Evolutionary conservation across 805 yeast genomes (phyloP).

Genomic region (Yarrowia phangngaensis): DNA sequence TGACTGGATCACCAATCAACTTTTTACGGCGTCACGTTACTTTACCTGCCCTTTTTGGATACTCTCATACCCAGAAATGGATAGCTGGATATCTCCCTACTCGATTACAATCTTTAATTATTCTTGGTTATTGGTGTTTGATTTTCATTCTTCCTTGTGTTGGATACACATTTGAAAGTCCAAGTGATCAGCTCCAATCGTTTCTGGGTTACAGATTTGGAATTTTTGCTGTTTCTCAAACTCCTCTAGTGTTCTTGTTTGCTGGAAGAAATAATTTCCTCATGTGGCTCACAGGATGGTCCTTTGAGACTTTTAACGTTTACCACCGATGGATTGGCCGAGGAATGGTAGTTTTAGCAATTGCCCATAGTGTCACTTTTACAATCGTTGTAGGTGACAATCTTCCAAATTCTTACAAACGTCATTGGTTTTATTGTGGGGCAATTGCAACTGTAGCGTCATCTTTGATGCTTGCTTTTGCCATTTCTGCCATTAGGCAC

Average conservation of each 20-base stretch:
- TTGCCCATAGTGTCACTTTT: conserved; percentile 56
- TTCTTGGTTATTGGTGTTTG: conserved; percentile 40
- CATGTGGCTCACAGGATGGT: conserved; percentile 57
- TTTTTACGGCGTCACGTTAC: conserved; percentile 8
- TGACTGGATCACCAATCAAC: conserved; percentile 24
- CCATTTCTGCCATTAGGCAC: conserved; percentile 51
- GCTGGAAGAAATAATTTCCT: conserved; percentile 69
- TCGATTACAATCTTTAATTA: conserved; percentile 41
- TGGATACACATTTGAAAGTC: conserved; percentile 27
- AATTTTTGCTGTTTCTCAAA: conserved; percentile 47
- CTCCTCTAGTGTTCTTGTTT: conserved; percentile 50
- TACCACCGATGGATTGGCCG: conserved; percentile 65
- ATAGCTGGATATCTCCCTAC: conserved; percentile 39
- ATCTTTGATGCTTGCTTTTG: conserved; percentile 47
- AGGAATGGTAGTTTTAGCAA: conserved; percentile 46
- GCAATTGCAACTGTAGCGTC: conserved; percentile 44
- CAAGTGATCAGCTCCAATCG: conserved; percentile 36
- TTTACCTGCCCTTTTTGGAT: conserved; percentile 15
- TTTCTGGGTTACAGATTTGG: conserved; percentile 45
- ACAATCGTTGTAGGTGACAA: conserved; percentile 44
- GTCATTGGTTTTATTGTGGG: conserved; percentile 38
- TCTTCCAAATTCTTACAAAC: conserved; percentile 7
- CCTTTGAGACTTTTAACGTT: conserved; percentile 55
- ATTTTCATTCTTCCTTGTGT: conserved; percentile 36
- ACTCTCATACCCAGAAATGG: conserved; percentile 15